Conservation (phyloP, 805 yeast species). For the Cyberlindnera euphorbiiphila region DNA sequence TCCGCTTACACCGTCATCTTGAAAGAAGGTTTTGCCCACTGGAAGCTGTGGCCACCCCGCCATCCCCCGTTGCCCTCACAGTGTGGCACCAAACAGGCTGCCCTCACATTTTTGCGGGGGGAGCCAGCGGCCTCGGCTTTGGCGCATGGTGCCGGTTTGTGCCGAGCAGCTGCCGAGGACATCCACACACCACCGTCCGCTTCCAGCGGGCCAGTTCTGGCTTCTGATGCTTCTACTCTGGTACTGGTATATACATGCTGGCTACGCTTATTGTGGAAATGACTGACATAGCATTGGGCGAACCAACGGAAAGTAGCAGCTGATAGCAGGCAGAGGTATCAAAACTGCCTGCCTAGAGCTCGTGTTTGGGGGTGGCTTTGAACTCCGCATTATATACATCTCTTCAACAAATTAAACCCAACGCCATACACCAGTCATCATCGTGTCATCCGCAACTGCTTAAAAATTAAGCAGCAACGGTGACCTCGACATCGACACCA, state of each 20-base stretch:
- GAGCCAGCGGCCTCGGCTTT: slow-evolving; percentile 6
- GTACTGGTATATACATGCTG: no score
- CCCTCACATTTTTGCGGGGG: slow-evolving; percentile 6
- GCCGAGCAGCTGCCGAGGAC: no score
- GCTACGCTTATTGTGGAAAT: no score
- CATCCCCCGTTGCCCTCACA: no score
- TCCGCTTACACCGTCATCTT: no score
- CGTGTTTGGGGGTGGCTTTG: slow-evolving; percentile 9
- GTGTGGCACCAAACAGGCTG: slow-evolving; percentile 5
- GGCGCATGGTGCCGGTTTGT: no score
- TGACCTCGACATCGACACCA: slow-evolving; percentile 97
- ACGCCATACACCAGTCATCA: slow-evolving; percentile 6
- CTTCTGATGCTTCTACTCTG: no score
- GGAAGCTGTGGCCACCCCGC: slow-evolving; percentile 8
- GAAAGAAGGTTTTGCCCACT: no score
- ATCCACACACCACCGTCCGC: no score
- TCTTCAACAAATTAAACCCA: slow-evolving; percentile 18
- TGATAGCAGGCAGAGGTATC: slow-evolving; percentile 32
- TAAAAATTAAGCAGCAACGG: slow-evolving; percentile 68
- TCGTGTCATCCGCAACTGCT: not conserved
- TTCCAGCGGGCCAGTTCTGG: no score
- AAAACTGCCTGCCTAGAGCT: slow-evolving; percentile 31
- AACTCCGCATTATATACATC: slow-evolving; percentile 10
- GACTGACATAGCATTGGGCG: slow-evolving; percentile 13
- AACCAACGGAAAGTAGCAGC: slow-evolving; percentile 26